Evolutionary conservation across 805 yeast species (phyloP).

Genomic region (Jamesozyma rosinii): DNA sequence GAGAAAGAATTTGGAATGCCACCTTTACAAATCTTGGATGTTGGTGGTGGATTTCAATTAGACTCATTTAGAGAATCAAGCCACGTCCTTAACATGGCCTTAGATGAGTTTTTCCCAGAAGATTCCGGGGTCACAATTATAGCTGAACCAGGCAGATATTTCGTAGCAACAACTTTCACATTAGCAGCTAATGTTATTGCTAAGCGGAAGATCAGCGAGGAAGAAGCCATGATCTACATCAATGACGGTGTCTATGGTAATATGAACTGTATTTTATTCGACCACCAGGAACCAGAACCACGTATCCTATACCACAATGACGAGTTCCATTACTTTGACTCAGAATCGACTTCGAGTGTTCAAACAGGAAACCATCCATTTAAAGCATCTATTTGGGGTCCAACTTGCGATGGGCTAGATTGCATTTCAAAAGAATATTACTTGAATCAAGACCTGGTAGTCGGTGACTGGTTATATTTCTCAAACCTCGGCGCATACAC

Average conservation of each 20-base stretch:
- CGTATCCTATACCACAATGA: slow-evolving; percentile 51
- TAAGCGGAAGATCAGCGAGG: slow-evolving; percentile 42
- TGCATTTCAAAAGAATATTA: slow-evolving; percentile 50
- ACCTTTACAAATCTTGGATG: slow-evolving; percentile 53
- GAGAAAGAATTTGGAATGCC: slow-evolving; percentile 34
- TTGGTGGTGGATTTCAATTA: slow-evolving; percentile 87
- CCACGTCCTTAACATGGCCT: slow-evolving; percentile 42
- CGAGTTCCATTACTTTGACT: slow-evolving; percentile 35
- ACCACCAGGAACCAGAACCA: slow-evolving; percentile 76
- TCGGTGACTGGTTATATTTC: slow-evolving; percentile 92
- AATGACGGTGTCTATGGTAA: slow-evolving; percentile 96
- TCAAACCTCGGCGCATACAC: slow-evolving; percentile 85
- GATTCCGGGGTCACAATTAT: slow-evolving; percentile 42
- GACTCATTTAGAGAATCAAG: slow-evolving; percentile 55
- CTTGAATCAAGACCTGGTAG: slow-evolving; percentile 52
- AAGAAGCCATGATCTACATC: slow-evolving; percentile 65
- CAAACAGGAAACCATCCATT: slow-evolving; percentile 15
- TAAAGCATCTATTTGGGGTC: slow-evolving; percentile 85
- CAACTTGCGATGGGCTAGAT: slow-evolving; percentile 95
- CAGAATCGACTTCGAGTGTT: slow-evolving; percentile 17
- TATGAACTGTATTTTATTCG: slow-evolving; percentile 86
- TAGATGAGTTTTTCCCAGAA: slow-evolving; percentile 53
- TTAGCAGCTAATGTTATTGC: slow-evolving; percentile 80
- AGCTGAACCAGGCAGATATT: slow-evolving; percentile 91
- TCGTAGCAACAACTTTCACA: slow-evolving; percentile 78